Evolutionary conservation across 805 yeast species (phyloP), one percentile per base, ranked within the genome.

Genomic region (Ogataea saltuana): DNA sequence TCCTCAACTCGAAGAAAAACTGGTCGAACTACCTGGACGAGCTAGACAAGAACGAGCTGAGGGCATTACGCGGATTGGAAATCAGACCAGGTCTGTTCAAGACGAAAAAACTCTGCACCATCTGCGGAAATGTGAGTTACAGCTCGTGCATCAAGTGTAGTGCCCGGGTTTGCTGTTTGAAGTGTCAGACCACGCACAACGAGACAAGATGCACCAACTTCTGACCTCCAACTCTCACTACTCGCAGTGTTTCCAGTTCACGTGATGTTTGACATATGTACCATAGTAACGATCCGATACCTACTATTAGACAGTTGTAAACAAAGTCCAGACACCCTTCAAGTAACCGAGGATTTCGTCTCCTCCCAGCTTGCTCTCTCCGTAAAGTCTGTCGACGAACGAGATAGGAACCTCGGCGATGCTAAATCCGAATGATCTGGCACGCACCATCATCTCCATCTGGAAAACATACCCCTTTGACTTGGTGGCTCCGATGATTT

Each of bases 391-490:
- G 65, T 84, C 91, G 30, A 84, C 91, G 57, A 85, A 84, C 48
- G 80, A 75, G 54, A 84, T 84, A 37, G 90, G 90, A 23, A 83
- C 89, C 62, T 84, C 91, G 22, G 85, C 90, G 53, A 84, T 82
- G 13, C 78, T 71, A 67, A 75, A 81, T n/a, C 83, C 83, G 61
- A 81, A 67, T n/a, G 82, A 71, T 60, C 86, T 75, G 30, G 91
- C 91, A 53, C 91, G 77, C 18, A 84, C 91, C 79, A 84, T 82
- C 89, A 84, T 83, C 67, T 84, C 91, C 91, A 84, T 84, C 68
- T 84, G 91, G 78, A 84, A 84, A 31, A 85, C 91, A 56, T 85
- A 84, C 39, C 91, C 91, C 67, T 85, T 84, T 27, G 86, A 79
- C 59, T 76, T 73, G 36, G 90, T 83, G 45, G 73, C 84, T 37